Evolutionary conservation across 2,329 filamentous ascomycete genomes (phyloP).

Genomic region (Trichoderma citrinoviride): DNA sequence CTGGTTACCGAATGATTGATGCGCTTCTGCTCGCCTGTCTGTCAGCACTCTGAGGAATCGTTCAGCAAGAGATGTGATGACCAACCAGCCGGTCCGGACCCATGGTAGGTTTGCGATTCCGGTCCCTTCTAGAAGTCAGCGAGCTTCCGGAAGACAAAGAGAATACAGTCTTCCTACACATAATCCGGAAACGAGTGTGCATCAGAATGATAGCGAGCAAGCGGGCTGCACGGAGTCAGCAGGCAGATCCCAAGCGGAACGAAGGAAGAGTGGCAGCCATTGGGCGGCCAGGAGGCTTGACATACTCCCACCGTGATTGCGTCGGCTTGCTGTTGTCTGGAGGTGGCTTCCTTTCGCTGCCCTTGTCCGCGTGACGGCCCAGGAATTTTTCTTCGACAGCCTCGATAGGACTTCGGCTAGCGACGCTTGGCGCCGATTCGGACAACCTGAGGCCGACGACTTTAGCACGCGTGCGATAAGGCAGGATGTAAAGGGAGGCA

Average conservation of each 20-base stretch:
- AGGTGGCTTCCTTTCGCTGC: slow-evolving; percentile 8
- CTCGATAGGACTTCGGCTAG: slow-evolving; percentile 4
- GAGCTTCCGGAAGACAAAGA: neutral
- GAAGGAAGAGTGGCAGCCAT: neutral
- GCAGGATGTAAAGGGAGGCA: neutral
- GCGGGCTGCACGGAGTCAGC: slow-evolving; percentile 30
- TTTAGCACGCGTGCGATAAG: neutral
- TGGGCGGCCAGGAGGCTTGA: neutral
- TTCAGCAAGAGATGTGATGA: neutral
- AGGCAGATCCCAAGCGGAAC: neutral
- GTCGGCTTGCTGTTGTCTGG: slow-evolving; percentile 25
- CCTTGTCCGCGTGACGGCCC: slow-evolving; percentile 27
- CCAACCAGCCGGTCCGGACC: slow-evolving; percentile 29
- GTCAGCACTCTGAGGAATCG: neutral
- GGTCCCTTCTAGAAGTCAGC: slow-evolving; percentile 30
- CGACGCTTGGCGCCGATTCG: slow-evolving; percentile 9
- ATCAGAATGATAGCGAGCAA: slow-evolving; percentile 37
- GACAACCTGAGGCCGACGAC: neutral
- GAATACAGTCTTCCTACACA: slow-evolving; percentile 35
- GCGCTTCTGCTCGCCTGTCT: slow-evolving; percentile 26
- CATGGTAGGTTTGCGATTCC: slow-evolving; percentile 25
- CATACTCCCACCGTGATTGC: slow-evolving; percentile 35
- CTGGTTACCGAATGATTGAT: slow-evolving; percentile 26
- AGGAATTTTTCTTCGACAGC: slow-evolving; percentile 28
- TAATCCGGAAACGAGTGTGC: slow-evolving; percentile 43